Percentiles rank a stretch among this genome's conserved stretches.
Evolutionary conservation across 192 early-diverging fungal genomes (phyloP).

Genomic region (Coemansia sp.): DNA sequence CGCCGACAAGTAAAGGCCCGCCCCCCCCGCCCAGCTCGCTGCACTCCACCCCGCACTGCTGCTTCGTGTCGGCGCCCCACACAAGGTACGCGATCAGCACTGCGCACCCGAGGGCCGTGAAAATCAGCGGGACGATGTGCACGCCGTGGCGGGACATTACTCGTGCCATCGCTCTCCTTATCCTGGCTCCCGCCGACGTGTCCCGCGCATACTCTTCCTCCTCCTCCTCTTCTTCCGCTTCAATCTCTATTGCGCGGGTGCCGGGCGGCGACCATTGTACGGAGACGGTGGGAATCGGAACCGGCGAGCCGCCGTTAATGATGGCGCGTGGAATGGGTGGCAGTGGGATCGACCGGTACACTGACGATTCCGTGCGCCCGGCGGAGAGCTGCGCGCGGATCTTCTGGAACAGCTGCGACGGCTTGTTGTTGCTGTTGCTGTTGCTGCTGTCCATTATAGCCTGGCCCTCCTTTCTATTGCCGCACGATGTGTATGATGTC

Average conservation of each 20-base stretch:
- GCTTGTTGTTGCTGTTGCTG: neutral
- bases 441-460: neutral
- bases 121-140: constrained; percentile 1
- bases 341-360: neutral
- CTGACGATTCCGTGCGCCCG: neutral
- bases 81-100: constrained; percentile 10
- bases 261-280: neutral
- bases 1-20: neutral
- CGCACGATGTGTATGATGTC: too few relatives aligned
- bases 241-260: neutral
- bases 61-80: neutral
- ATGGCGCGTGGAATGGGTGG: neutral
- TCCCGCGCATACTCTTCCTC: constrained; percentile 2
- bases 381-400: neutral
- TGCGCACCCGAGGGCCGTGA: neutral
- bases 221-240: neutral
- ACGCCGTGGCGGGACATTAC: neutral
- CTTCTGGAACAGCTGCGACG: neutral
- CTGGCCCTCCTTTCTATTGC: neutral
- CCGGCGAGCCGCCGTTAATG: neutral
- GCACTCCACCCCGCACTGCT: neutral
- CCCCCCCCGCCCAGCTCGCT: neutral
- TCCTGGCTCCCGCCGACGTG: neutral
- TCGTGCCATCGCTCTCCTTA: neutral
- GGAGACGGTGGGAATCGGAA: neutral